A percentile compares a stretch with the other conserved stretches of the same genome.
phyloP scores from a whole-genome alignment of 192 early-diverging fungal species.

The Umbelopsis isabellina region DNA sequence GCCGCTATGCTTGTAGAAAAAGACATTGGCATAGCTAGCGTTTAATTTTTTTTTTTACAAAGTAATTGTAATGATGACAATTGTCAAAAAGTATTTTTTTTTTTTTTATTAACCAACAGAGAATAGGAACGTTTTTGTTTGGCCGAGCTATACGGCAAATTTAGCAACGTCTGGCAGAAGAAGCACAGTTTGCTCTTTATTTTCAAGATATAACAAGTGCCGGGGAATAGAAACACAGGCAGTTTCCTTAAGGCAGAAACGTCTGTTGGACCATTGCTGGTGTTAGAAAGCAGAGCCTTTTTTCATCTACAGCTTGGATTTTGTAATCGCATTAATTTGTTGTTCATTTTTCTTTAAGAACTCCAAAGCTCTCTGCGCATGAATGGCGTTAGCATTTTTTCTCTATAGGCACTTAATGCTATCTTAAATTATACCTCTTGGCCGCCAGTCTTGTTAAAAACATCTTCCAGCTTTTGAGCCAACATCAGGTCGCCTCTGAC shows the following conservation, averaged over 20 bases:
- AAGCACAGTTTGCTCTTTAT: no score
- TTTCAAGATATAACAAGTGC: no score
- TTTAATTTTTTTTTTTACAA: neutral
- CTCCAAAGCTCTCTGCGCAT: slow-evolving; percentile 23
- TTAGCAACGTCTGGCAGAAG: no score
- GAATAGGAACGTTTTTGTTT: no score
- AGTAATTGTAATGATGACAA: neutral
- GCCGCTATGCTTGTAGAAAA: slow-evolving; percentile 84
- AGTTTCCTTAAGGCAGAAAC: neutral
- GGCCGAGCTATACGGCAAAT: no score
- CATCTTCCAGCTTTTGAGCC: slow-evolving; percentile 35
- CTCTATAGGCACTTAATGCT: neutral
- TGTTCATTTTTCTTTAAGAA: slow-evolving; percentile 34
- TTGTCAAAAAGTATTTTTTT: neutral
- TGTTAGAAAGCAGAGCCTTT: neutral
- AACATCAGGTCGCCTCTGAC: slow-evolving; percentile 35
- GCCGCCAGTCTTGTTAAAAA: slow-evolving; percentile 37
- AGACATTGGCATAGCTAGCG: slow-evolving; percentile 59
- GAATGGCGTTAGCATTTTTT: neutral
- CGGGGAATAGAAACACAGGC: neutral
- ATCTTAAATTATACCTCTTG: slow-evolving; percentile 24
- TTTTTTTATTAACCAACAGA: neutral
- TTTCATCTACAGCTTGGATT: slow-evolving; percentile 25
- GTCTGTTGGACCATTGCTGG: neutral
- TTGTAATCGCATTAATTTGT: slow-evolving; percentile 6